Evolutionary conservation across 1,284 basidiomycete genomes (phyloP).

Genomic region (Marasmius fiardii): DNA sequence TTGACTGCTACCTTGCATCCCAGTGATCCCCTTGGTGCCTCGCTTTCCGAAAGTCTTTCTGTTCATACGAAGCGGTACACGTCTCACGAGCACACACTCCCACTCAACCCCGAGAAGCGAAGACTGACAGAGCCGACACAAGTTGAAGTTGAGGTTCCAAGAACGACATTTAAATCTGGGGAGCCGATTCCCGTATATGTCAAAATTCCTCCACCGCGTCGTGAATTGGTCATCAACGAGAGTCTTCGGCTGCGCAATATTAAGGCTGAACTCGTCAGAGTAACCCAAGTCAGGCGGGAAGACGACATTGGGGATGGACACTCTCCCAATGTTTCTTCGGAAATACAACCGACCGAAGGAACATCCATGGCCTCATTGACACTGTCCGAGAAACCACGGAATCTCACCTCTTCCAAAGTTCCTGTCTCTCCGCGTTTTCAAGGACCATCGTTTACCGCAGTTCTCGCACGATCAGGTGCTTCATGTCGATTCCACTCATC

Average conservation of each 20-base stretch:
- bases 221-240: slow-evolving; percentile 59
- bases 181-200: slow-evolving; percentile 76
- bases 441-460: slow-evolving; percentile 42
- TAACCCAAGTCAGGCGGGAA: slow-evolving; percentile 48
- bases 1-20: slow-evolving; percentile 65
- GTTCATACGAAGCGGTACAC: slow-evolving; percentile 75
- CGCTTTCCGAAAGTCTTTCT: slow-evolving; percentile 51
- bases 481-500: slow-evolving; percentile 76
- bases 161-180: slow-evolving; percentile 61
- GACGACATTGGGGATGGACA: slow-evolving; percentile 32
- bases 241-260: slow-evolving; percentile 72
- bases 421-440: slow-evolving; percentile 35
- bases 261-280: slow-evolving; percentile 66
- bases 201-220: slow-evolving; percentile 66
- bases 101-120: slow-evolving; percentile 55
- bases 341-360: slow-evolving; percentile 23
- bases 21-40: slow-evolving; percentile 32
- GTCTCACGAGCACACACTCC: slow-evolving; percentile 53
- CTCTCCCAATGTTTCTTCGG: slow-evolving; percentile 23
- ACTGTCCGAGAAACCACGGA: slow-evolving; percentile 24
- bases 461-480: slow-evolving; percentile 71
- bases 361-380: slow-evolving; percentile 22
- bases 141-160: slow-evolving; percentile 67
- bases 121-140: slow-evolving; percentile 57
- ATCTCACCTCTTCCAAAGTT: slow-evolving; percentile 34